A percentile compares a stretch with the other conserved stretches of the same genome.
Conservation (phyloP, 108 stramenopile species). For the Cyclotella distinguenda region DNA sequence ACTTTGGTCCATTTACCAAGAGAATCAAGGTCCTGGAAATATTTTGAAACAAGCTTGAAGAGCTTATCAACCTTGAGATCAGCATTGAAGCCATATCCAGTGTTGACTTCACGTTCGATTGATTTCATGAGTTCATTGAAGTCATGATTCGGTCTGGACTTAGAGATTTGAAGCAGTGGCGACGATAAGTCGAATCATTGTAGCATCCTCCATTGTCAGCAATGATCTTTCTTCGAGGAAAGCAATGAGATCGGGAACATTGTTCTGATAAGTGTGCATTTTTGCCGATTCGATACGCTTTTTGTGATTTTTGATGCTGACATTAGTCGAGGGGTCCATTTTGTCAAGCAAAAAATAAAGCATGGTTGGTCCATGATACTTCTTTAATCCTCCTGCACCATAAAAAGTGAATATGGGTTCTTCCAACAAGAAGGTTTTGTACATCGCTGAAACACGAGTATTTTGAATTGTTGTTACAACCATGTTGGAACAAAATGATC, state of each 20-base stretch:
- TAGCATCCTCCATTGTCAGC: not conserved
- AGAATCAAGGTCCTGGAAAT: conserved; percentile 1
- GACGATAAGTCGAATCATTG: not conserved
- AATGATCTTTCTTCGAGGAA: not conserved
- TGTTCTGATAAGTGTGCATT: not conserved
- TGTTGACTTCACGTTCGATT: not conserved
- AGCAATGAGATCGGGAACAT: not conserved
- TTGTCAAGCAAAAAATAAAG: too few relatives aligned
- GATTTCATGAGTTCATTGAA: conserved; percentile 10
- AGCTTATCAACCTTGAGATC: not conserved
- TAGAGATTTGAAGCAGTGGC: not conserved
- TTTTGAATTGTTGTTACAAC: too few relatives aligned
- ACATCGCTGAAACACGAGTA: too few relatives aligned
- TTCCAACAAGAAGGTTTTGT: too few relatives aligned
- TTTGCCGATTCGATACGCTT: not conserved
- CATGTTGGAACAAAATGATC: not conserved
- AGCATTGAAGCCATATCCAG: not conserved
- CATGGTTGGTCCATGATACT: too few relatives aligned
- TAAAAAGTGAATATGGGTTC: too few relatives aligned
- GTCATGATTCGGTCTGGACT: not conserved
- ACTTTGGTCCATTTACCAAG: too few relatives aligned
- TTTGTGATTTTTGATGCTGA: not conserved
- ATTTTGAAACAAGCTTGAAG: not conserved
- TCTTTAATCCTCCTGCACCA: too few relatives aligned
- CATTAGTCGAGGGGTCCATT: conserved; percentile 1